A percentile compares a stretch with the other conserved stretches of the same genome.
Conservation (phyloP, 2,329 filamentous ascomycete species). For the Fusarium irregulare region DNA sequence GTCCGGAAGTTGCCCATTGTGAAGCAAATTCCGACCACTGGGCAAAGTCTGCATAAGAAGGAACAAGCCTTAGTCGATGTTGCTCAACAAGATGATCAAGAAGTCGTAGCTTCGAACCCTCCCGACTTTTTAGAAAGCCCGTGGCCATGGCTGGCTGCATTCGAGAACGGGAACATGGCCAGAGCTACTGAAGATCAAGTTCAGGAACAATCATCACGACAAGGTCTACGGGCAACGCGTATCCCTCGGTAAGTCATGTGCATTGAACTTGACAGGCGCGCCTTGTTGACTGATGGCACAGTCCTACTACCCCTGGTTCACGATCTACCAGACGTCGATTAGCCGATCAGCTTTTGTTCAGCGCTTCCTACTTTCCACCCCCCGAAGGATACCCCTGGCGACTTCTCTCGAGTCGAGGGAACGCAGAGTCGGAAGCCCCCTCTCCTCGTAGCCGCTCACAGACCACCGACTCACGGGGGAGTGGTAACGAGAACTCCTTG, state of each 20-base stretch:
- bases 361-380: not conserved
- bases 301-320: constrained; percentile 11
- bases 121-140: constrained; percentile 3
- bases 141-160: constrained; percentile 24
- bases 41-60: not conserved
- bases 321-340: constrained; percentile 17
- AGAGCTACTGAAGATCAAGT: not conserved
- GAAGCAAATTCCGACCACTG: constrained; percentile 6
- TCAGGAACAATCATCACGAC: not conserved
- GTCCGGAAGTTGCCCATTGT: constrained; percentile 15
- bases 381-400: constrained; percentile 2
- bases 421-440: not conserved
- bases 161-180: not conserved
- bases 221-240: constrained; percentile 17
- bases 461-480: not conserved
- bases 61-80: not conserved
- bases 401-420: not conserved
- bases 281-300: constrained; percentile 14
- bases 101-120: not conserved
- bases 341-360: constrained; percentile 8
- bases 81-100: not conserved
- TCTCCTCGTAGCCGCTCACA: not conserved
- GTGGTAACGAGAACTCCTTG: not conserved
- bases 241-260: constrained; percentile 14
- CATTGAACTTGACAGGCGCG: not conserved